Conservation (phyloP, 768 basidiomycete genomes). For the Termitomyces sp. region DNA sequence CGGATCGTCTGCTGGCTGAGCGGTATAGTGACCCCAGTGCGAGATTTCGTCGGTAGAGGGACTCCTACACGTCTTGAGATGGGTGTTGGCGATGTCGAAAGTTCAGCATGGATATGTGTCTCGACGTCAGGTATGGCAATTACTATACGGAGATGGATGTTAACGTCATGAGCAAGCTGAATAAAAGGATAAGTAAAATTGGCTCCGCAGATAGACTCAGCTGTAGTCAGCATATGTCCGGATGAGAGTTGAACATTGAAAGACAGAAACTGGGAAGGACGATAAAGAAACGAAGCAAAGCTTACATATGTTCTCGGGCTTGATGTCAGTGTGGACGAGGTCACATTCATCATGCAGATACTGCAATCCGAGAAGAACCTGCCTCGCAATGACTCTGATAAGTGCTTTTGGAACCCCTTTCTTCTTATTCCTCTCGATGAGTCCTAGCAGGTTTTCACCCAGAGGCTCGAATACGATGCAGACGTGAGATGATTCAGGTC, state of each 20-base stretch:
- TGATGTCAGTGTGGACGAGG: slow-evolving; percentile 90
- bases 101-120: slow-evolving; percentile 65
- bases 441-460: slow-evolving; percentile 72
- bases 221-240: slow-evolving; percentile 16
- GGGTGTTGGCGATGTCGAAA: slow-evolving; percentile 64
- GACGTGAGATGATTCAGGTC: slow-evolving; percentile 72
- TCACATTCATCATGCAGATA: slow-evolving; percentile 93
- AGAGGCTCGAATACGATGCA: slow-evolving; percentile 91
- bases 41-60: slow-evolving; percentile 64
- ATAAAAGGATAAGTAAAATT: slow-evolving; percentile 29
- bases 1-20: slow-evolving; percentile 46
- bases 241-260: slow-evolving; percentile 13
- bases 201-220: slow-evolving; percentile 13
- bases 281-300: slow-evolving; percentile 9
- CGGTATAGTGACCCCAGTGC: slow-evolving; percentile 60
- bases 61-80: slow-evolving; percentile 81
- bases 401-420: slow-evolving; percentile 79
- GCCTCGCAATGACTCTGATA: slow-evolving; percentile 83
- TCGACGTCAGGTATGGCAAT: slow-evolving; percentile 83
- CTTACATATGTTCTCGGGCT: slow-evolving; percentile 95
- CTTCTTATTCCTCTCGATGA: slow-evolving; percentile 77
- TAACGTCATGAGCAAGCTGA: slow-evolving; percentile 18
- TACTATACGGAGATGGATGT: slow-evolving; percentile 48
- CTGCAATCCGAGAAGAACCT: slow-evolving; percentile 83
- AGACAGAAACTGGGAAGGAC: slow-evolving; percentile 6